Evolutionary conservation across 1,284 basidiomycete species (phyloP), one percentile per base, ranked within the genome.

Genomic region (Melampsora americana): DNA sequence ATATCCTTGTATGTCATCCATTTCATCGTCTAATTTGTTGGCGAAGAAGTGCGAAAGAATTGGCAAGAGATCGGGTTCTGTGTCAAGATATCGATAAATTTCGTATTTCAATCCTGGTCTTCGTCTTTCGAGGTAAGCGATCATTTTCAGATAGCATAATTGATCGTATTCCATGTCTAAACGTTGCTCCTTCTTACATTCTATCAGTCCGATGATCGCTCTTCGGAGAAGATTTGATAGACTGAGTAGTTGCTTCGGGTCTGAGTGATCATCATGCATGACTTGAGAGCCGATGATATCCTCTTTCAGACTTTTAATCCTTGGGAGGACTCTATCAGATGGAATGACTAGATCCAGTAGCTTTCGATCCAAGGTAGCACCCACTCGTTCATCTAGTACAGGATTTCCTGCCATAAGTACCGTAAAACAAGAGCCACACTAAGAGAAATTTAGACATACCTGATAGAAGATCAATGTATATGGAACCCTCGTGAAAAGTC

Each of bases 111-210:
- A 59, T 30, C 56, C 56, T 26, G 56, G 23, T 59, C 28, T 59
- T n/a, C 56, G 28, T 59, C 56, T 59, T 59, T 59, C 56, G 2
- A 59, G 56, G 56, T 59, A 59, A n/a, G 56, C 56, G 9, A 59
- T 59, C 56, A 59, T 59, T n/a, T 59, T 59, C 5, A 59, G 23
- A 30, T 59, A 59, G 56, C 56, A 59, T 59, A 18, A 59, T 59
- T 30, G 23, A 4, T 59, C 23, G 28, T 26, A 59, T 30, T 59
- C 56, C 56, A 23, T 59, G 23, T 59, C 56, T 7, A 59, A 59
- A 30, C 56, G 23, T 59, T 59, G 23, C 23, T 23, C 16, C 11
- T 59, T 30, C 56, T 59, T 12, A 30, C 11, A 26, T 59, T 59
- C 23, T 59, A 59, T 26, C 23, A 59, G 56, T 59, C 56, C 56